Evolutionary conservation across 352 stramenopile genomes (phyloP).

Genomic region (Pythium aquatile): DNA sequence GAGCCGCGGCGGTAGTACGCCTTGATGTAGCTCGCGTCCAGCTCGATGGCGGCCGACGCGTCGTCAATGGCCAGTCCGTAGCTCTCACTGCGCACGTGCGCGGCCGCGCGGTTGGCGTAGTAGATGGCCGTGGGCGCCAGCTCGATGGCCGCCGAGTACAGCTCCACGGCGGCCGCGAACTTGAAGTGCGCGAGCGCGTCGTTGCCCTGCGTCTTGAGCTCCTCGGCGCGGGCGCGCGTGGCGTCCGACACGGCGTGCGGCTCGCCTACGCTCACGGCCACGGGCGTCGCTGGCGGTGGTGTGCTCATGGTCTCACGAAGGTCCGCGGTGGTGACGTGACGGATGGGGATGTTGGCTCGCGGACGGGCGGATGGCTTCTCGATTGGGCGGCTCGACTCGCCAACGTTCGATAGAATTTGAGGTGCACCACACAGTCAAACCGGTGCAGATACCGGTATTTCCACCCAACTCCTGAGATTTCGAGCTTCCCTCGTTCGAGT

Average conservation of each 20-base stretch:
- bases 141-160: constrained; percentile 90
- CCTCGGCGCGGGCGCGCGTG: constrained; percentile 63
- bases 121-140: constrained; percentile 90
- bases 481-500: constrained; percentile 7
- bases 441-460: constrained; percentile 9
- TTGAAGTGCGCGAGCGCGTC: constrained; percentile 77
- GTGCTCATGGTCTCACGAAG: constrained; percentile 15
- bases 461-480: constrained; percentile 1
- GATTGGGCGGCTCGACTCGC: not conserved
- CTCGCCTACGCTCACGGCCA: constrained; percentile 47
- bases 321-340: not conserved
- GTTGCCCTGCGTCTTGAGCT: constrained; percentile 87
- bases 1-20: constrained; percentile 98
- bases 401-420: constrained; percentile 31
- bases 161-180: constrained; percentile 73
- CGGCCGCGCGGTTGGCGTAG: constrained; percentile 94
- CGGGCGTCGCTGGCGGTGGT: constrained; percentile 27
- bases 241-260: constrained; percentile 60
- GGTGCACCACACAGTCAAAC: constrained; percentile 16
- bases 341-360: not conserved
- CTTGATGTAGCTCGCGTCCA: constrained; percentile 97
- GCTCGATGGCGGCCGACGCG: constrained; percentile 91
- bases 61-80: constrained; percentile 98
- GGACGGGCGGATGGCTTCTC: constrained; percentile 5
- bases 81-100: constrained; percentile 98